Conservation (phyloP, 768 basidiomycete genomes). For the Dentipellis fragilis region DNA sequence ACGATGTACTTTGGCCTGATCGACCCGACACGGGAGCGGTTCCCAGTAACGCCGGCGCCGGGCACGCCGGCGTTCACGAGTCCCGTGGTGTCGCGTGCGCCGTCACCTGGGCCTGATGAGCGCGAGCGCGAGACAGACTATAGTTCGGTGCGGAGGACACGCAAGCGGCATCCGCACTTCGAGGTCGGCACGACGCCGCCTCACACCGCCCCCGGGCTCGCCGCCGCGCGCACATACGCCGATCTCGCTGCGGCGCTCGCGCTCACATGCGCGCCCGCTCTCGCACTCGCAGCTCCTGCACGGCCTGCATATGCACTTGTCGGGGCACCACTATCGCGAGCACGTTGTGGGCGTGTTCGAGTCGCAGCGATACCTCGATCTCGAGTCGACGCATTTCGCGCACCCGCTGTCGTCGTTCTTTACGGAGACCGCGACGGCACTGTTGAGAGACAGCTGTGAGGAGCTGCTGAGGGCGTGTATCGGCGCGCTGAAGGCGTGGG, state of each 20-base stretch:
- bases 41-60: slow-evolving; percentile 18
- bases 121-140: slow-evolving; percentile 19
- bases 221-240: not conserved
- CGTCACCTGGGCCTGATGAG: slow-evolving; percentile 2
- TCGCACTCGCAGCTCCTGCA: slow-evolving; percentile 6
- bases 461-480: slow-evolving; percentile 38
- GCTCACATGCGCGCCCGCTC: slow-evolving; percentile 4
- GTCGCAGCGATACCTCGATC: slow-evolving; percentile 56
- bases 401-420: slow-evolving; percentile 38
- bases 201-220: too few relatives aligned
- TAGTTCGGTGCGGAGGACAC: slow-evolving; percentile 2
- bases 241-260: slow-evolving; percentile 1
- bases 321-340: slow-evolving; percentile 24
- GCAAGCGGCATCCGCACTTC: slow-evolving; percentile 8
- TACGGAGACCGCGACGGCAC: slow-evolving; percentile 30
- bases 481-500: slow-evolving; percentile 28
- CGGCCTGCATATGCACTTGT: slow-evolving; percentile 10
- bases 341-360: slow-evolving; percentile 66
- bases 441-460: slow-evolving; percentile 44
- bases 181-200: slow-evolving; percentile 1
- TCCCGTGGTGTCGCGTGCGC: slow-evolving; percentile 5
- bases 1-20: slow-evolving; percentile 51
- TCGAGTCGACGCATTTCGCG: slow-evolving; percentile 44
- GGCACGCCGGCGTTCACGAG: slow-evolving; percentile 3
- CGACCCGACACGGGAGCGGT: slow-evolving; percentile 50